phyloP scores from a whole-genome alignment of 441 rosid genomes.

The Croton laevigatus region DNA sequence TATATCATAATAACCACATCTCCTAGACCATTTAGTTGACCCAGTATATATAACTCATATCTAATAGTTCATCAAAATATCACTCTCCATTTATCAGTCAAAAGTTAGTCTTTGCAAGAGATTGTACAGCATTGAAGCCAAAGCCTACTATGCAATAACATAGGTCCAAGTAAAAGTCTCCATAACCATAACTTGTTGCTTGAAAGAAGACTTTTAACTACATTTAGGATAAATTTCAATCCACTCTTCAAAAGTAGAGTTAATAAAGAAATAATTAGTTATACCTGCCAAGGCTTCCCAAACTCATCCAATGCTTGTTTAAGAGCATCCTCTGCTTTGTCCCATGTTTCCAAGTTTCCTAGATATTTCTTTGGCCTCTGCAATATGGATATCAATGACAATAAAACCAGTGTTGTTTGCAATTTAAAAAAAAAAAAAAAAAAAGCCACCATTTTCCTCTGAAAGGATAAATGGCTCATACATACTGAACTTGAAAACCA shows the following conservation, averaged over 20 bases:
- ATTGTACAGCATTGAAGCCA: background rate
- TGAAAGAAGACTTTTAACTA: background rate
- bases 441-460: background rate
- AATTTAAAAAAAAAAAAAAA: background rate
- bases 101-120: background rate
- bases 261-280: background rate
- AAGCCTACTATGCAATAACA: no score
- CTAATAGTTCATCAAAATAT: background rate
- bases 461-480: background rate
- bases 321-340: constrained; percentile 88
- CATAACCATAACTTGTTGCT: background rate
- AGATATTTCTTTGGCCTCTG: constrained; percentile 96
- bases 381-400: constrained; percentile 22
- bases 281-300: constrained; percentile 92
- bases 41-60: no score
- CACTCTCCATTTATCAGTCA: background rate
- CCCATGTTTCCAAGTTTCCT: constrained; percentile 81
- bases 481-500: background rate
- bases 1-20: background rate
- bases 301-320: constrained; percentile 68
- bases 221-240: background rate
- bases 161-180: no score
- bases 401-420: background rate
- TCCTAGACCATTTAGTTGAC: background rate
- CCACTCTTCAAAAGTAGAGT: constrained; percentile 4